Percentiles rank a stretch among this genome's conserved stretches.
Evolutionary conservation across 148 eudicot species (phyloP).

Genomic region (Arbutus unedo): DNA sequence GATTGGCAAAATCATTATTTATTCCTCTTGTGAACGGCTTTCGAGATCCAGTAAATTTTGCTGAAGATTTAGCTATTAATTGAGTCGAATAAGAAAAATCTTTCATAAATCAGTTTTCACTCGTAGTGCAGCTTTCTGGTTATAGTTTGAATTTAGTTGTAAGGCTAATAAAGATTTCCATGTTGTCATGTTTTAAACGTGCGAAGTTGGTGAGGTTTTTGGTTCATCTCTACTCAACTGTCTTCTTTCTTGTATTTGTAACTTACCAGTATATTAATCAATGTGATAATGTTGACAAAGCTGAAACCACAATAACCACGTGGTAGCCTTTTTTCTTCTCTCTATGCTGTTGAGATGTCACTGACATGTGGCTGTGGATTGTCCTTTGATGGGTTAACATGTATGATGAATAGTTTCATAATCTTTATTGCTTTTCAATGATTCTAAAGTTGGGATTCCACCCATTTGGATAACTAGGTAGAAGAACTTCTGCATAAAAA

Average conservation of each 20-base stretch:
- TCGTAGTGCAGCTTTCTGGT: not conserved
- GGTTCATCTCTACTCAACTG: not conserved
- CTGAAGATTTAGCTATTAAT: not conserved
- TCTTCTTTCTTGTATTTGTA: not conserved
- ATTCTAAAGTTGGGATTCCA: constrained; percentile 14
- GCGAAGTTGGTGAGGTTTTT: not conserved
- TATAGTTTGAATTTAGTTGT: constrained; percentile 7
- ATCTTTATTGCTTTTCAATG: constrained; percentile 8
- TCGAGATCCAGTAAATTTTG: not conserved
- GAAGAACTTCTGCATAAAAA: constrained; percentile 69
- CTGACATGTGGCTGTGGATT: not conserved
- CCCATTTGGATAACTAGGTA: constrained; percentile 46
- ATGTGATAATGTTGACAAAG: not conserved
- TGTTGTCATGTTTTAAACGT: not conserved
- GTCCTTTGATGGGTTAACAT: not conserved
- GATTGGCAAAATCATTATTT: not conserved
- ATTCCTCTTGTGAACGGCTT: not conserved
- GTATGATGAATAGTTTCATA: not conserved
- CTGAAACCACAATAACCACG: not conserved
- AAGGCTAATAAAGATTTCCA: constrained; percentile 2
- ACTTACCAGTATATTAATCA: not conserved
- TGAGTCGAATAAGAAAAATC: not conserved
- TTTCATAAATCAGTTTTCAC: not conserved
- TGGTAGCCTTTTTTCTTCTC: not conserved
- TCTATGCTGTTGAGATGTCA: not conserved